Base-by-base conservation (phyloP, 129 eudicot genomes). In the Pseudognaphalium luteoalbum region DNA sequence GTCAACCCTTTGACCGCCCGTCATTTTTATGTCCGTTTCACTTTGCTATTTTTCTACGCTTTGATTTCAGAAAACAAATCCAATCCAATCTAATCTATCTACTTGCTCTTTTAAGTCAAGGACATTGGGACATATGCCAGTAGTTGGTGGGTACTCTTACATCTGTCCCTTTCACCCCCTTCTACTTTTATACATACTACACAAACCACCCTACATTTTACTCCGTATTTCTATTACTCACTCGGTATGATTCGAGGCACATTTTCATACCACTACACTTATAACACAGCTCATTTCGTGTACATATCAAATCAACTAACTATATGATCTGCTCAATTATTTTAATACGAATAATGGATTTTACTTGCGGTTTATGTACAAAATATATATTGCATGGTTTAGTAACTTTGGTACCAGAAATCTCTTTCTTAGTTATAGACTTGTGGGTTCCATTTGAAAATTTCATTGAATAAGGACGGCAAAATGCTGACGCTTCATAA, bases 401-500 rank as follows among this genome's bases (percentile, higher is more conserved):
- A n/a, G n/a, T n/a, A n/a, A n/a, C n/a, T n/a, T n/a, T n/a, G n/a
- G n/a, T n/a, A n/a, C n/a, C n/a, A n/a, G n/a, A n/a, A n/a, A n/a
- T n/a, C n/a, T n/a, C n/a, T n/a, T n/a, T n/a, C n/a, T n/a, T n/a
- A n/a, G n/a, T n/a, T n/a, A n/a, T 33, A 7, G 64, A 65, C 16
- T 54, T 80, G 7, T 37, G 73, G 50, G 41, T 19, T 73, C 25
- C 41, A 11, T 7, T 3, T 54, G 50, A 52, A 64, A 71, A 20
- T 16, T 47, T 34, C 9, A 57, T 33, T 65, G 56, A 72, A 50
- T 80, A 42, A 72, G 83, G 83, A 80, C 78, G 83, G 83, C 83
- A 80, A 80, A 72, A 37, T 80, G 78, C 59, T 22, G 83, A 72
- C 78, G 68, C 47, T 47, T 39, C 78, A 78, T 67, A 71, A 78